Evolutionary conservation across 345 rosid species (phyloP).

Genomic region (Conringia planisiliqua): DNA sequence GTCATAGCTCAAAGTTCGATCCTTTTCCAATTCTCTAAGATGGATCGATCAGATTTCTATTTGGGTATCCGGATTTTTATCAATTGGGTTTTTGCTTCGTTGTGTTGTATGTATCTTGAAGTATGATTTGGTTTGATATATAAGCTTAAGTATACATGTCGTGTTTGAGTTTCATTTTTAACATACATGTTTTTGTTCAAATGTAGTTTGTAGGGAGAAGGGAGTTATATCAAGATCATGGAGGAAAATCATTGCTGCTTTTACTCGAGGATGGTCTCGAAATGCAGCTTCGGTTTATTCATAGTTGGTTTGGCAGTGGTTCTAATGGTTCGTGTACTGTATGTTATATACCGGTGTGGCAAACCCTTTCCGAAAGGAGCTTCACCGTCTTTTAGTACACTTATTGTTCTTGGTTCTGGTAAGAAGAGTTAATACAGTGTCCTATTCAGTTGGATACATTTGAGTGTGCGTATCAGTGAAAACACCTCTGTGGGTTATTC

Average conservation of each 20-base stretch:
- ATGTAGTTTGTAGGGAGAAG: background rate
- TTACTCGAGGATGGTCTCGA: conserved; percentile 26
- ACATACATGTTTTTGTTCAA: background rate
- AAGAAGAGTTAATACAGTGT: background rate
- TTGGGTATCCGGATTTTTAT: no score
- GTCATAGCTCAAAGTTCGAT: background rate
- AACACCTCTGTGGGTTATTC: background rate
- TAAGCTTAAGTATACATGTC: background rate
- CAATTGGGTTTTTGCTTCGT: background rate
- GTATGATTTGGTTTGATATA: background rate
- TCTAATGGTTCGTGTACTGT: conserved; percentile 31
- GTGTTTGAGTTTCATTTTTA: background rate
- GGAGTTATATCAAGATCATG: conserved; percentile 13
- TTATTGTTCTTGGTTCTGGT: conserved; percentile 69
- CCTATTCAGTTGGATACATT: background rate
- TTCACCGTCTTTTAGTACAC: conserved; percentile 42
- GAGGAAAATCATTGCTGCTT: conserved; percentile 18
- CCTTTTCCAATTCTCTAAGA: background rate
- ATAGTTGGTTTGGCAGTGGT: background rate
- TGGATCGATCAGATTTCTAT: background rate
- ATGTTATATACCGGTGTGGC: conserved; percentile 41
- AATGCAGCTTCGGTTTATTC: conserved; percentile 13
- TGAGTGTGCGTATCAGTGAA: background rate
- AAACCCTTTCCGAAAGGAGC: conserved; percentile 41
- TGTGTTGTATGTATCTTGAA: background rate